Evolutionary conservation across 805 yeast species (phyloP).

Genomic region (Schwanniomyces pseudopolymorphus): DNA sequence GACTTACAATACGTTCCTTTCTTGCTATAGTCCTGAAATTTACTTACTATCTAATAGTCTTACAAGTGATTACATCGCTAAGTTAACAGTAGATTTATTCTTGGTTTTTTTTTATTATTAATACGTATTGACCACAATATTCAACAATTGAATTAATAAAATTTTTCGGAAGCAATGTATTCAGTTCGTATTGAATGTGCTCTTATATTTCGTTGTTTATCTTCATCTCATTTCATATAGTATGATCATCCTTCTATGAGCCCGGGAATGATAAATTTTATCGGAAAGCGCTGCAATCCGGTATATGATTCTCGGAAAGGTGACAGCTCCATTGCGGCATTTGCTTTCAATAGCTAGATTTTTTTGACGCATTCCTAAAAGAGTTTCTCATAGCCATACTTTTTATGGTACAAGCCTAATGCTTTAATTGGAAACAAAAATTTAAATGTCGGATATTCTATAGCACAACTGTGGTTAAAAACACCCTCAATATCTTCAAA

Average conservation of each 20-base stretch:
- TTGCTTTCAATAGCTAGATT: neutral
- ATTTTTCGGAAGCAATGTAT: too few relatives aligned
- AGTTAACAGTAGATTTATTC: too few relatives aligned
- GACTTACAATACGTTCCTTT: neutral
- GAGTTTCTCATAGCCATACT: slow-evolving; percentile 23
- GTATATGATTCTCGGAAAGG: neutral
- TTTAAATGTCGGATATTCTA: slow-evolving; percentile 93
- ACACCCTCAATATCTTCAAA: slow-evolving; percentile 91
- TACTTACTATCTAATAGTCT: too few relatives aligned
- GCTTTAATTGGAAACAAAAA: slow-evolving; percentile 92
- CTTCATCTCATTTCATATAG: too few relatives aligned
- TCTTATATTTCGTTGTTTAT: too few relatives aligned
- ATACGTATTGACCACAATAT: too few relatives aligned
- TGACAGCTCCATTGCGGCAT: neutral
- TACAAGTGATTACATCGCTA: too few relatives aligned
- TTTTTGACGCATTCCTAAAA: neutral
- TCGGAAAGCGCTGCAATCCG: neutral
- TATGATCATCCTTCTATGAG: too few relatives aligned
- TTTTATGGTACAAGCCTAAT: slow-evolving; percentile 61
- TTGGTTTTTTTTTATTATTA: too few relatives aligned
- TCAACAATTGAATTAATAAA: too few relatives aligned
- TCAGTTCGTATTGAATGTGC: too few relatives aligned
- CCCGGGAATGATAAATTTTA: neutral
- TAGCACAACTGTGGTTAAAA: slow-evolving; percentile 86
- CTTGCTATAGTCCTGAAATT: too few relatives aligned